Evolutionary conservation across 1,139 yeast species (phyloP), one percentile per base, ranked within the genome.

Genomic region (Candida sp.): DNA sequence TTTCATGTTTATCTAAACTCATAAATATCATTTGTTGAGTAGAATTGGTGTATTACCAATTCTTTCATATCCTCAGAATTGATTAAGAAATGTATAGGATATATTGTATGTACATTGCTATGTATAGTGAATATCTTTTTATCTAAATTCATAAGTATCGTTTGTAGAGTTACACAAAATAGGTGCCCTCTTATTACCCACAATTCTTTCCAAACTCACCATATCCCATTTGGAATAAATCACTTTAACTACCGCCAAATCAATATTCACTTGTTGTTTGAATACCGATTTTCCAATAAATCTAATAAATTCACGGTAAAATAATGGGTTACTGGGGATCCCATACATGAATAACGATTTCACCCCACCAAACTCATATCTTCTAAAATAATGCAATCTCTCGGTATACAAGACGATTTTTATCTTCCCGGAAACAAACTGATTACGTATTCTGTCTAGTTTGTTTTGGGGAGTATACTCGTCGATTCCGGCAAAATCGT

Each of bases 381-480:
- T 74, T 52, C 97, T 78, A 69, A 84, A 93, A 60, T 88, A 95
- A 60, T 93, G 99, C 61, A 91, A 71, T 73, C 99, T 85, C 56
- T 93, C 98, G 0, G 97, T 88, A 64, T 90, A 90, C 19, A 93
- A 63, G 66, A 95, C 61, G 30, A 91, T 77, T 55, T 88, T 87
- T 36, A 79, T 74, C 45, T 82, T 77, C 1, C 93, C 90, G 38
- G 69, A 66, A 7, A 70, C 70, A 58, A 93, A 93, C 34, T 75
- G 68, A 5, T 88, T 77, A 54, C 99, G 76, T 15, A 84, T 80
- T 43, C 88, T 75, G 1, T 91, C 80, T 35, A 89, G 62, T 46
- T 86, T 85, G 11, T 87, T 73, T 51, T 81, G 87, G 3, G 81
- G 66, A 3, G 95, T 75, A 63, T 93, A 93, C 64, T 93, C 99